Base-by-base conservation (phyloP, 306 rosid species). In the Vigna hirtella region DNA sequence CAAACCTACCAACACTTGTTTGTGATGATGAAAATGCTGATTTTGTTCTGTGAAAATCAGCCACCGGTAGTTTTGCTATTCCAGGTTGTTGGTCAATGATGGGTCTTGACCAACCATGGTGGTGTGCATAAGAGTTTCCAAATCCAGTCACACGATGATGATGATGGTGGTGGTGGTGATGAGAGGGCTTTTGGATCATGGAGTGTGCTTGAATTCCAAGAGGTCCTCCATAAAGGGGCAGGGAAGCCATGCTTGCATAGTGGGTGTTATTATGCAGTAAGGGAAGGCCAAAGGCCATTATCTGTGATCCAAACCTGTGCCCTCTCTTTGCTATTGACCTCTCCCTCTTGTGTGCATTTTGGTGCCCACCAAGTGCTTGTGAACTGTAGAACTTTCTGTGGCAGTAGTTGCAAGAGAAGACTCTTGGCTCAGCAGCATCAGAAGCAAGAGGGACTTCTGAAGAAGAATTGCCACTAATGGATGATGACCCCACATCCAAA, bases 331-430 rank as follows among this genome's bases (percentile, higher is more conserved):
- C 96, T 14, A 89, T 82, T 50, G 89, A 89, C 36, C 98, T 89
- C 76, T 94, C 98, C 59, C 94, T 89, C 77, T 90, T 94, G 71
- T 94, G 98, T 8, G 97, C 98, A 87, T 94, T 94, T 77, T 94
- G 98, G 85, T 94, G 98, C 0, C 98, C 98, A 1, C 98, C 96
- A 10, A 94, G 86, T 1, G 98, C 98, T 70, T 94, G 98, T 66
- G 97, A 94, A 13, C 98, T 92, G 79, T 89, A 90, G 85, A 94
- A 92, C 56, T 94, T 92, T 76, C 97, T 90, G 56, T 88, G 88
- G n/a, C 98, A 94, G 34, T 89, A 94, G 83, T 90, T 94, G 83
- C 97, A 92, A 43, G 98, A 85, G 75, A 94, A 94, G 0, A 90
- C 91, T 72, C 96, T 63, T 15, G 84, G 93, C 72, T 90, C 92